phyloP scores from a whole-genome alignment of 2,329 filamentous ascomycete species.

The Fusarium sp. region DNA sequence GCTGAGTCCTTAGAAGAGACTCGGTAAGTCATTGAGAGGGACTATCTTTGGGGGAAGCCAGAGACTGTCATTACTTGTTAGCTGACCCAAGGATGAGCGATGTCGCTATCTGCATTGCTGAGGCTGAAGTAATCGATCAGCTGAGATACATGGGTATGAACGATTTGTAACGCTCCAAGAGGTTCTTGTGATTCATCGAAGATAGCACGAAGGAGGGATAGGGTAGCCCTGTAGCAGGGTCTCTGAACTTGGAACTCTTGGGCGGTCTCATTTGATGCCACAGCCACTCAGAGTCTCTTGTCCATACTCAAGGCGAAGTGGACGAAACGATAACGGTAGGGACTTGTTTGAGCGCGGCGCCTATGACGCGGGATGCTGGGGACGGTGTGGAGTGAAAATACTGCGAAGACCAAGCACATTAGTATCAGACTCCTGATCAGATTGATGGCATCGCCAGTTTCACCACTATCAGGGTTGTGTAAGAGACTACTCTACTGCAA shows the following conservation, averaged over 20 bases:
- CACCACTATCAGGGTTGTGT: fast-evolving
- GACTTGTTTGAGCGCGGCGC: fast-evolving
- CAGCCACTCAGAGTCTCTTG: fast-evolving
- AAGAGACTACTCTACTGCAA: fast-evolving
- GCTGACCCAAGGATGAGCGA: neutral
- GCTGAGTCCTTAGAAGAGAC: neutral
- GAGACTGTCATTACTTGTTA: fast-evolving
- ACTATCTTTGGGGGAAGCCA: no score
- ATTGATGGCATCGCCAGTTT: neutral
- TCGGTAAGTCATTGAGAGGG: neutral
- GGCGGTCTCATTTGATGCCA: neutral
- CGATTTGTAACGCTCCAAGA: fast-evolving
- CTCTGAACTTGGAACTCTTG: fast-evolving
- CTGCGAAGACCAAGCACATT: neutral
- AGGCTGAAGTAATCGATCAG: fast-evolving
- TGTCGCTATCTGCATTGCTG: neutral
- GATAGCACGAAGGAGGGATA: fast-evolving
- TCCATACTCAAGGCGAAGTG: neutral
- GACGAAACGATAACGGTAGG: neutral
- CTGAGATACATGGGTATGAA: neutral
- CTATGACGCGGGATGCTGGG: neutral
- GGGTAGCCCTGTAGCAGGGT: neutral
- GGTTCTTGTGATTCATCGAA: neutral
- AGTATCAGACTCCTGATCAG: neutral
- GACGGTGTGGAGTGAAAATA: no score